Base-by-base conservation (phyloP, 1,284 basidiomycete species). In the Ceratobasidium sp. region DNA sequence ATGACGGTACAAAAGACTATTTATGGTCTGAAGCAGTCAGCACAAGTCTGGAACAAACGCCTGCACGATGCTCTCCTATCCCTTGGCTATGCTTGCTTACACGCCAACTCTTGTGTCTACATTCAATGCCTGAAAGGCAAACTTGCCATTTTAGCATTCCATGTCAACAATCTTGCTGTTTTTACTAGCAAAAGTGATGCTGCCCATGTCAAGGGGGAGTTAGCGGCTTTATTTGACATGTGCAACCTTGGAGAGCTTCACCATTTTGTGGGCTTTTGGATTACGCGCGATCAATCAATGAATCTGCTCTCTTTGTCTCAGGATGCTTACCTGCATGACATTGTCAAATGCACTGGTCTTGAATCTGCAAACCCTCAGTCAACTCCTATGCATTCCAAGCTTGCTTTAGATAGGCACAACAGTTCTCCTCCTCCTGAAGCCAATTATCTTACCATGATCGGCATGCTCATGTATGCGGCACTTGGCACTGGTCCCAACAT, bases 401-500 rank as follows among this genome's bases (percentile, higher is more conserved):
- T 21, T 0, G 41, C 23, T 3, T 44, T 61, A 18, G 23, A 43
- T 13, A 23, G 26, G 1, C 32, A 61, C 18, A 46, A 18, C 0
- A 28, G 58, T 21, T 14, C 18, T 13, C 43, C 41, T 18, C 58
- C 58, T 1, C 26, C 44, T 16, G 5, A 57, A 18, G 1, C 30
- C 18, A 50, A 50, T 1, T 52, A 50, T 21, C 4, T n/a, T 5
- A 52, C 47, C 1, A 49, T 30, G 1, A 66, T 66, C 4, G 62
- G 62, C 1, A 5, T 5, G 16, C 47, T 66, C n/a, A 46, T 75
- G 72, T 75, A 74, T 38, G 67, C 73, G 0, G 63, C 71, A 21
- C 21, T 75, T 4, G 58, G 66, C 18, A 75, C 74, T 2, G 41
- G 47, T 8, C 66, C 73, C 18, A 46, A 73, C 35, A 73, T 73